Base-by-base conservation (phyloP, 1,284 basidiomycete genomes). In the Leccinum pachyderme region DNA sequence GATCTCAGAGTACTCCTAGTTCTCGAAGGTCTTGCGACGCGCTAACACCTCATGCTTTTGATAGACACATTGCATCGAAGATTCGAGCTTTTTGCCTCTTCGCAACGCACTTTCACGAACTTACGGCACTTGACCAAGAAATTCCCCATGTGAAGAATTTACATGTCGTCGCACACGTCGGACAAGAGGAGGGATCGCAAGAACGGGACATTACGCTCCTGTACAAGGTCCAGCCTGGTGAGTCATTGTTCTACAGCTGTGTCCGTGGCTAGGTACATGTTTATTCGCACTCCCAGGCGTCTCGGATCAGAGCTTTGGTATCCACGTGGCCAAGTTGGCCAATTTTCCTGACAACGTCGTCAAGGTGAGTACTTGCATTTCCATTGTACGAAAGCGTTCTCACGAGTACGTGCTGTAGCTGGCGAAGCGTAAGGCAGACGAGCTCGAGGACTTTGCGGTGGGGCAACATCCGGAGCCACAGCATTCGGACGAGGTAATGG, bases 31-130 rank as follows among this genome's bases (percentile, higher is more conserved):
- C 11, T 32, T 13, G 4, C 9, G 25, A 7, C 1, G 0, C 1
- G 12, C 31, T 51, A 8, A 57, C 27, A 6, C 0, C 2, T 9
- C 11, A 44, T 39, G 25, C n/a, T 5, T 44, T 44, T n/a, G 12
- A 28, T 24, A 95, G 93, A 72, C 90, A 96, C 68, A 97, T 99
- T 59, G 93, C 94, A 1, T 91, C 88, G 2, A 80, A 92, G 61
- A 95, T 98, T 46, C 88, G 88, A 58, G 91, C 92, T 2, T 95
- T 96, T 73, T 97, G 94, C 67, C 79, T 99, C 6, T 99, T 99
- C 66, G 97, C 97, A 0, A 98, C 96, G 0, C 95, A 99, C 71
- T 99, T 98, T 75, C 96, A 99, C 73, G 97, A 99, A 70, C 79
- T 99, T 18, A 99, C 97, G 0, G 87, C 89, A 0, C 81, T 99